Base-by-base conservation (phyloP, 2,329 filamentous ascomycete species). In the Neocatenulostroma microsporum region DNA sequence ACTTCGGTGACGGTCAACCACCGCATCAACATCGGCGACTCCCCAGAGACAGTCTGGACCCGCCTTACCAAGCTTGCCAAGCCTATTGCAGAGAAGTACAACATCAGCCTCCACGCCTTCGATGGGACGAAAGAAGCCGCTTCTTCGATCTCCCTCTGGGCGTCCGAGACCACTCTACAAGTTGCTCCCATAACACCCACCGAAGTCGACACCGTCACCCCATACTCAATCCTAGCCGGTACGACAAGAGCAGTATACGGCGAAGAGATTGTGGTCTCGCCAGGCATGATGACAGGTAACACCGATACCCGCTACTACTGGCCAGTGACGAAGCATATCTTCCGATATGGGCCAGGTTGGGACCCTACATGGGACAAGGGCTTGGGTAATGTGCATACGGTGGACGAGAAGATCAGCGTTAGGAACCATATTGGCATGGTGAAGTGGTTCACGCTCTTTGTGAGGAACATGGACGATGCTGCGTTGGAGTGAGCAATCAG, bases 21-120 rank as follows among this genome's bases (percentile, higher is more conserved):
- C 57, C 72, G 73, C 5, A 66, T 76, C 26, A 72, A 72, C n/a
- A 62, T 72, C 12, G 71, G 73, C 42, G 66, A 74, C 45, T 65
- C 64, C 2, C 66, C 69, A 3, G 53, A 66, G 12, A 53, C 62
- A 17, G 60, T 73, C 5, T 67, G 64, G 39, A 51, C 60, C 18
- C 70, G 70, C 21, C 60, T 74, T 6, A 44, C 68, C 4, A 50
- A 63, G n/a, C 57, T 72, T 28, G 62, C 70, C 29, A 42, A 57
- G 26, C 65, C 67, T 2, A 60, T 74, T 25, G 64, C 68, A 0
- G 57, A 68, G 40, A 66, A 67, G 24, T 67, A 70, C 44, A 66
- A 69, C 18, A 52, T 76, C 13, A 60, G 57, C 1, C 54, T 74
- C n/a, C 57, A 67, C 29, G 62, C 65, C 3, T 73, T 73, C 42